Evolutionary conservation across 2,329 filamentous ascomycete species (phyloP), one percentile per base, ranked within the genome.

Genomic region (Cladophialophora bantiana): DNA sequence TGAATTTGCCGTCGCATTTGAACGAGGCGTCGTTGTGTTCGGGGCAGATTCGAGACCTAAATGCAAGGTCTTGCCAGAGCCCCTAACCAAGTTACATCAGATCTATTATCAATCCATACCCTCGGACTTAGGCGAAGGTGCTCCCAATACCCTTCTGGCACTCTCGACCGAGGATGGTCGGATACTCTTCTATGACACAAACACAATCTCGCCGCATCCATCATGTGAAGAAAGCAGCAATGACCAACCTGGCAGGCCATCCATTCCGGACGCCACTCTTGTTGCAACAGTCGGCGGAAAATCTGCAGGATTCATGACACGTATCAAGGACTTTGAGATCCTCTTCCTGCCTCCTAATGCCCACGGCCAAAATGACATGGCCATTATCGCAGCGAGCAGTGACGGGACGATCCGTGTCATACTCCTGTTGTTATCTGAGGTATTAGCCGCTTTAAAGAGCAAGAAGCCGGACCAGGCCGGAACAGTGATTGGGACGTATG

Each of bases 141-240:
- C 18, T 6, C 18, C 18, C 45, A 48, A 54, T 18, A 57, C 65
- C 7, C 77, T 94, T 5, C 79, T 98, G 50, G 89, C 90, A 0
- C 83, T 95, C 0, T 93, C 93, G 1, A 97, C 95, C 0, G 95
- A 98, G 77, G 94, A 98, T 76, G 95, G 95, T 0, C 85, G 91
- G 60, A 85, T 98, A 40, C 75, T 96, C 59, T 92, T 98, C 77
- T 96, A 92, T 77, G 90, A 90, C 42, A 93, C 92, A 1, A 75
- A 76, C 48, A 77, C 73, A 26, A 68, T 73, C 10, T 71, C 34
- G 68, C 67, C 1, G 70, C 62, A 56, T 48, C 64, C 74, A 35
- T 75, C 68, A 63, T 70, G 70, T 63, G 77, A 73, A 52, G 77
- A 79, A 42, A 74, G 78, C 26, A 76, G 78, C 10, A 81, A 83